Conservation (phyloP, 2,329 filamentous ascomycete species). For the Sclerotinia minor region DNA sequence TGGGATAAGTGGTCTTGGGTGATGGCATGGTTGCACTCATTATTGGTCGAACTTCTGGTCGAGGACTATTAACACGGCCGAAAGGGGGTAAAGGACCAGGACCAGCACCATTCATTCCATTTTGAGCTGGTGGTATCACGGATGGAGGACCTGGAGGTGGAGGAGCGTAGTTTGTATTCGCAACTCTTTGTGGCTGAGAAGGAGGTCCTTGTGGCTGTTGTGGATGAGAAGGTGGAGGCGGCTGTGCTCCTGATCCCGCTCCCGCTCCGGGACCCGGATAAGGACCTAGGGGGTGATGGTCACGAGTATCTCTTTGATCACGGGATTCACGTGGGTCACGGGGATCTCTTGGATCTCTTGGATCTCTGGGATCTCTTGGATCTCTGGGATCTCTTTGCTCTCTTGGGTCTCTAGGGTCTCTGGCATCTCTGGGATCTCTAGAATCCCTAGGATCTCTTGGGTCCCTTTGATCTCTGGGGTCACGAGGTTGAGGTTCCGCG, state of each 20-base stretch:
- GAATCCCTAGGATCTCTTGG: not conserved
- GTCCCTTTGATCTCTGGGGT: conserved; percentile 29
- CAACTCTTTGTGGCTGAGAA: conserved; percentile 53
- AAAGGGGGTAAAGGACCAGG: conserved; percentile 63
- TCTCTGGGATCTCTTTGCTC: conserved; percentile 15
- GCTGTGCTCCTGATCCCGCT: conserved; percentile 18
- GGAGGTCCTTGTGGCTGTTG: conserved; percentile 37
- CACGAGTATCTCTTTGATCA: conserved; percentile 17
- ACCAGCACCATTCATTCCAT: conserved; percentile 38
- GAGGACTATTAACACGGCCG: conserved; percentile 71
- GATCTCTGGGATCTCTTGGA: not conserved
- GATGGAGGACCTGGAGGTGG: conserved; percentile 43
- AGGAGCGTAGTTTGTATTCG: conserved; percentile 61
- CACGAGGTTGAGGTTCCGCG: conserved; percentile 37
- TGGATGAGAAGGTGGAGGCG: conserved; percentile 44
- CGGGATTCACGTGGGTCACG: conserved; percentile 8
- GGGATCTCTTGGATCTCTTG: conserved; percentile 11
- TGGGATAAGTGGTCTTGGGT: conserved; percentile 82
- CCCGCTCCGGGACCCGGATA: conserved; percentile 36
- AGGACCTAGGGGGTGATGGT: conserved; percentile 39
- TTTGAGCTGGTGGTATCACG: conserved; percentile 48
- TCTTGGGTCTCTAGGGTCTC: not conserved
- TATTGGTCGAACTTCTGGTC: conserved; percentile 79
- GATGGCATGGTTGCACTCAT: conserved; percentile 86
- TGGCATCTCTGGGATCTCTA: conserved; percentile 9